Conservation (phyloP, 2,329 filamentous ascomycete species). For the Venturia nashicola region DNA sequence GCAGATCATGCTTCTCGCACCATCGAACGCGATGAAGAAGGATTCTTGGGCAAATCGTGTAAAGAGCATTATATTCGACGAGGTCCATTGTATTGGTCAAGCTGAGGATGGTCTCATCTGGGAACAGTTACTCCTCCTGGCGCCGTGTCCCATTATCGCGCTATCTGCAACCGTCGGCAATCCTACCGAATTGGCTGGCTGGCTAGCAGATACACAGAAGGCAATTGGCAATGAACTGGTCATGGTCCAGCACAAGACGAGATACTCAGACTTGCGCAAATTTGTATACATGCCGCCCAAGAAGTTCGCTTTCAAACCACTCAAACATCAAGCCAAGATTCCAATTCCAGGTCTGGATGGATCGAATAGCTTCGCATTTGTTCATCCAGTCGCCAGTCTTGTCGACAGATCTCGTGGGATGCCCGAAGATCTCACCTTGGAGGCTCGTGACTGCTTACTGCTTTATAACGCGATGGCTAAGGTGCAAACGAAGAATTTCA, state of each 20-base stretch:
- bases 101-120: conserved; percentile 64
- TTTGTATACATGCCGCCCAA: conserved; percentile 49
- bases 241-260: conserved; percentile 54
- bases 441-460: conserved; percentile 56
- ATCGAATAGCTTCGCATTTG: conserved; percentile 39
- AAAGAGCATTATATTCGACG: conserved; percentile 69
- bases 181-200: conserved; percentile 54
- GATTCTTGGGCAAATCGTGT: conserved; percentile 52
- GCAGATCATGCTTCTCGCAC: conserved; percentile 62
- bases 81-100: conserved; percentile 70
- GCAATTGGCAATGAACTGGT: conserved; percentile 50
- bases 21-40: conserved; percentile 45
- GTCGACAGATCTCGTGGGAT: conserved; percentile 48
- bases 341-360: conserved; percentile 36
- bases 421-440: conserved; percentile 55
- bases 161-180: conserved; percentile 73
- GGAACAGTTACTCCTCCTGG: conserved; percentile 64
- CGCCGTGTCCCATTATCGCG: conserved; percentile 67
- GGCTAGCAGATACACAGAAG: conserved; percentile 53
- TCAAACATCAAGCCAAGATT: conserved; percentile 25
- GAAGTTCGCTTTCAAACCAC: conserved; percentile 38
- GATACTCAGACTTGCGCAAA: conserved; percentile 70
- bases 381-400: conserved; percentile 56
- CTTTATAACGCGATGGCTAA: conserved; percentile 54
- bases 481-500: conserved; percentile 39